Evolutionary conservation across 345 rosid species (phyloP), one percentile per base, ranked within the genome.

Genomic region (Firmiana major): DNA sequence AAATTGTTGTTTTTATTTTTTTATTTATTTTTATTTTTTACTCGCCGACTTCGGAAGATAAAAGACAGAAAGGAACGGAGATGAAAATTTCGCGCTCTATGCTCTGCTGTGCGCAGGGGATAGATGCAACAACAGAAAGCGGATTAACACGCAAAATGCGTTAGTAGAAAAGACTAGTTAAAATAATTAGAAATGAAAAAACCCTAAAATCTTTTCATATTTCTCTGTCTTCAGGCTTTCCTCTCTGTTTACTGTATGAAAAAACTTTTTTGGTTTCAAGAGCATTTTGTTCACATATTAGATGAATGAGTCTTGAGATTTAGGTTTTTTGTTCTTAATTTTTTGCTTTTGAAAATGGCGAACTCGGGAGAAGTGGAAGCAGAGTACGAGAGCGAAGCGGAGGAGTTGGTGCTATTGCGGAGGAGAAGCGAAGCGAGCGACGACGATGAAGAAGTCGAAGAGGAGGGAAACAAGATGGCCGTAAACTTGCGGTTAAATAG

Each of bases 301-400:
- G 65, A 62, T 40, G 19, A 31, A 6, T 11, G 17, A 26, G 36
- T 26, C 36, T 12, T 24, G 63, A 59, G 24, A 16, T 15, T 31
- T 34, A 63, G 10, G 42, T 63, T 10, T 51, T 16, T 15, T 34
- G 38, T 31, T 36, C 7, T 63, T 31, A 15, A 31, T 31, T 28
- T 36, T 63, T 34, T 64, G 62, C 15, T 21, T 57, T 55, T 8
- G 28, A 57, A 21, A 57, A 57, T 57, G 62, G 62, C 62, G 31
- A 57, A n/a, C n/a, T n/a, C 62, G 24, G 45, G 24, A 38, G 70
- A 36, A 40, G 49, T 7, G 46, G 26, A 40, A 36, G 51, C 71
- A 36, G 49, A 65, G 71, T 65, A 65, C 48, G 49, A 65, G 46
- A 65, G 28, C 45, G 71, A 65, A 40, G 15, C 24, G 28, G 71